These are phyloP conservation scores for Arthrobotrys sinensis DNA, from an alignment of 2,329 filamentous ascomycete genomes.

Conservation along the genomic window DNA sequence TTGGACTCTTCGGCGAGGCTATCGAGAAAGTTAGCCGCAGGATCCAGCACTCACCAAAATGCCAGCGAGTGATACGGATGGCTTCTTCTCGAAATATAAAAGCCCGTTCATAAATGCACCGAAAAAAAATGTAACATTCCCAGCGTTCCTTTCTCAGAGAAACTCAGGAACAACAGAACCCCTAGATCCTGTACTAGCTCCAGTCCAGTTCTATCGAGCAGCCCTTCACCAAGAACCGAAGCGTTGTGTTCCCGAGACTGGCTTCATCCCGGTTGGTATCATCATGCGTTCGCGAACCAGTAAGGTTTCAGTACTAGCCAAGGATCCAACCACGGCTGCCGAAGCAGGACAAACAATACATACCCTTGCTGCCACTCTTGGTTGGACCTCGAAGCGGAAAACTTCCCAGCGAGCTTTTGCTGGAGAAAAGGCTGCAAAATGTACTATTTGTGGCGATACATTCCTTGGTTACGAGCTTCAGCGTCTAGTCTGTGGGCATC, in stretches of 20 bases:
- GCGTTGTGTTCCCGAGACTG: too few species aligned
- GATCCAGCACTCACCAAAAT: conserved; percentile 11
- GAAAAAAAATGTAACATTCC: neutral
- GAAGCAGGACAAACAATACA: conserved; percentile 38
- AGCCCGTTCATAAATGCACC: conserved; percentile 24
- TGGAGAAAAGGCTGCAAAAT: conserved; percentile 27
- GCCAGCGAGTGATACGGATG: conserved; percentile 21
- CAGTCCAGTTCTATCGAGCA: neutral
- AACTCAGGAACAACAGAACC: neutral
- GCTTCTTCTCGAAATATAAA: conserved; percentile 33
- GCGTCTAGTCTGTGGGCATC: conserved; percentile 47
- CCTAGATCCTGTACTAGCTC: conserved; percentile 39
- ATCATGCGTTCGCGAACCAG: conserved; percentile 22
- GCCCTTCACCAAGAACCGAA: too few species aligned
- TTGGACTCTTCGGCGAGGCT: neutral
- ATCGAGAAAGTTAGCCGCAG: conserved; percentile 24
- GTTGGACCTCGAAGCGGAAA: conserved; percentile 26
- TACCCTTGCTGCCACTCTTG: conserved; percentile 27
- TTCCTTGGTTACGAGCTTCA: conserved; percentile 47
- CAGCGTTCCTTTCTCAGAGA: neutral
- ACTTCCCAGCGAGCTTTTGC: neutral
- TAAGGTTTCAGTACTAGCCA: conserved; percentile 18
- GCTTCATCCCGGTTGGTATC: neutral
- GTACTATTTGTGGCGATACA: conserved; percentile 45
- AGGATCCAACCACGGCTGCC: conserved; percentile 49